A percentile compares a stretch with the other conserved stretches of the same genome.
Evolutionary conservation across 257 asterid genomes (phyloP).

Genomic region (Solanum neorickii): DNA sequence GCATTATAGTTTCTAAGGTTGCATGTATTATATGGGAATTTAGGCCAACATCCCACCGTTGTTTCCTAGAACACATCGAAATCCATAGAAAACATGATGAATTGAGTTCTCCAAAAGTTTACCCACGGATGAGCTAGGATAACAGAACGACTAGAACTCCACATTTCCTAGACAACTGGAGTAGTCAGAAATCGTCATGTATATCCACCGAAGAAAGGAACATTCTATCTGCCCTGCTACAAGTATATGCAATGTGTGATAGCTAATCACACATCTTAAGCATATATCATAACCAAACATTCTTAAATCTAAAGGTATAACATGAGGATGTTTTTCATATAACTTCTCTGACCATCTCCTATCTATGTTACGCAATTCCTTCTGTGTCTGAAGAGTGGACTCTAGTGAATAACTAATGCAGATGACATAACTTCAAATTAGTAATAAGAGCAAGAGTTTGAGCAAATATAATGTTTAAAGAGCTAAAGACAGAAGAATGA

Average conservation of each 20-base stretch:
- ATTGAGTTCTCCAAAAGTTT: conserved; percentile 7
- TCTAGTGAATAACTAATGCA: not conserved
- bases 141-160: not conserved
- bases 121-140: not conserved
- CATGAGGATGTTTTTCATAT: not conserved
- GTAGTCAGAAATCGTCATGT: not conserved
- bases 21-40: conserved; percentile 43
- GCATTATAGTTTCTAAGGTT: conserved; percentile 16
- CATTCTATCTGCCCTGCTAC: not conserved
- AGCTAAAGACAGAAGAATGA: not conserved
- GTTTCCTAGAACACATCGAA: conserved; percentile 17
- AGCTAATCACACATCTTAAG: not conserved
- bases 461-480: not conserved
- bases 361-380: not conserved
- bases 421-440: not conserved
- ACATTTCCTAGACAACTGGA: not conserved
- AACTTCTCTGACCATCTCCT: not conserved
- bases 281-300: not conserved
- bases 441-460: not conserved
- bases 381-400: not conserved
- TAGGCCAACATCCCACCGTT: conserved; percentile 36
- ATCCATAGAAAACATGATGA: conserved; percentile 5
- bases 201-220: not conserved
- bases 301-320: not conserved
- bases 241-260: not conserved